A percentile compares a stretch with the other conserved stretches of the same genome.
Conservation (phyloP, 371 early-diverging fungal species). For the Cokeromyces recurvatus region DNA sequence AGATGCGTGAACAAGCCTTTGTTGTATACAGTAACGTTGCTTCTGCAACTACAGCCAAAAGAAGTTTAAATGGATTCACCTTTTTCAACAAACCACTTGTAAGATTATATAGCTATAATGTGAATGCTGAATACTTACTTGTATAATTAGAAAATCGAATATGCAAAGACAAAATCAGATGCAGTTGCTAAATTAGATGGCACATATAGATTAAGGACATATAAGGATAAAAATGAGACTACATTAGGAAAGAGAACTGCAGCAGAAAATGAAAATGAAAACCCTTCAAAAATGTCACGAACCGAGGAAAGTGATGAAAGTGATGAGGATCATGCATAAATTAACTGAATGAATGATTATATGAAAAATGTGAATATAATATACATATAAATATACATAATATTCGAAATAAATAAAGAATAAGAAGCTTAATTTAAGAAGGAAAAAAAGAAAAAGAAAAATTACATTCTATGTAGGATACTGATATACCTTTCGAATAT, state of each 20-base stretch:
- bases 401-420: no score
- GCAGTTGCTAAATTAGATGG: constrained; percentile 73
- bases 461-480: no score
- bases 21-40: constrained; percentile 79
- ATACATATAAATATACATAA: no score
- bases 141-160: constrained; percentile 63
- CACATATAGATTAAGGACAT: constrained; percentile 39
- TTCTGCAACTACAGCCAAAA: constrained; percentile 69
- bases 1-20: constrained; percentile 96
- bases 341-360: not conserved
- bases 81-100: constrained; percentile 78
- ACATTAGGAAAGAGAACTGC: constrained; percentile 20
- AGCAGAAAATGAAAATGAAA: constrained; percentile 17
- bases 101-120: constrained; percentile 13
- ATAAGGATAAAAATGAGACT: constrained; percentile 9
- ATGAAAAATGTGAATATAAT: no score
- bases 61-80: constrained; percentile 71
- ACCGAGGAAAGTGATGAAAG: constrained; percentile 22
- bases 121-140: not conserved
- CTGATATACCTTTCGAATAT: no score
- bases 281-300: constrained; percentile 19
- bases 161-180: constrained; percentile 73
- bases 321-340: constrained; percentile 26
- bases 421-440: no score
- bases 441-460: no score